phyloP scores from a whole-genome alignment of 306 rosid species.

The Cicer pinnatifidum region DNA sequence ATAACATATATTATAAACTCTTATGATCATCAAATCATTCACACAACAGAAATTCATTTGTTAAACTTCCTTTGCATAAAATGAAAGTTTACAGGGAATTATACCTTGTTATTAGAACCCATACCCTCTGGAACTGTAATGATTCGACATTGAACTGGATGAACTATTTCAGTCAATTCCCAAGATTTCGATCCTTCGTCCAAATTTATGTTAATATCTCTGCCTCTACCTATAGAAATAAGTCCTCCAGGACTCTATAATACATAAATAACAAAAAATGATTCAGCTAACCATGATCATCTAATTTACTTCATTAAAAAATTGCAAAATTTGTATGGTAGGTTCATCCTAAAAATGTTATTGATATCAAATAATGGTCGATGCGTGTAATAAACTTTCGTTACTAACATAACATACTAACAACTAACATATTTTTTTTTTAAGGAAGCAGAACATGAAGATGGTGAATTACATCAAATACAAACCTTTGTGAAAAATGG shows the following conservation, averaged over 20 bases:
- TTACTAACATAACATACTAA: too few species aligned
- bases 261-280: background rate
- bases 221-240: constrained; percentile 50
- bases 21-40: constrained; percentile 22
- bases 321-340: background rate
- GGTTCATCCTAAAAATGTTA: constrained; percentile 5
- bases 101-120: constrained; percentile 60
- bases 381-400: background rate
- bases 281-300: constrained; percentile 11
- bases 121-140: constrained; percentile 61
- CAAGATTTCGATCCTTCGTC: constrained; percentile 59
- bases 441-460: background rate
- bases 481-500: background rate
- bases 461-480: background rate
- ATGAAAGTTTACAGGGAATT: constrained; percentile 18
- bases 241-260: constrained; percentile 48
- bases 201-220: constrained; percentile 54
- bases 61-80: constrained; percentile 3
- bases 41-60: constrained; percentile 1
- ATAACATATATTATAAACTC: background rate
- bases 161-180: constrained; percentile 63
- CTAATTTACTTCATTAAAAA: background rate
- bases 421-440: too few species aligned
- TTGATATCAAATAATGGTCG: background rate
- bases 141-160: constrained; percentile 53